Conservation (phyloP, 2,329 filamentous ascomycete genomes). For the Xenoacremonium recifei region DNA sequence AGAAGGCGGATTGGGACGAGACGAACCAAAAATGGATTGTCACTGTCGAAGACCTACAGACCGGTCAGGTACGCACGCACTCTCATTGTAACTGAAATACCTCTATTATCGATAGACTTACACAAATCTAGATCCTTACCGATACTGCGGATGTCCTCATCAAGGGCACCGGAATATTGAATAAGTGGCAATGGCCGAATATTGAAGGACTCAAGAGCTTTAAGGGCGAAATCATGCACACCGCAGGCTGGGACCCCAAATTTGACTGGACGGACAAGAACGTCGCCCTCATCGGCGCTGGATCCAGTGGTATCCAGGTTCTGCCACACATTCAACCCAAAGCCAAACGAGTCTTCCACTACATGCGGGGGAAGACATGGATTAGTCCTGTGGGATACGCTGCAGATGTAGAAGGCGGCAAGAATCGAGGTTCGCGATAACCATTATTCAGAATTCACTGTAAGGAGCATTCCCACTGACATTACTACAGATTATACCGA, state of each 20-base stretch:
- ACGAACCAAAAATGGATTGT: no score
- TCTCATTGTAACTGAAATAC: no score
- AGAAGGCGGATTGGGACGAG: constrained; percentile 5
- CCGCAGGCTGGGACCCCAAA: neutral
- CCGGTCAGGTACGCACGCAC: no score
- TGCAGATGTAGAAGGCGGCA: no score
- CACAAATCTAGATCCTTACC: no score
- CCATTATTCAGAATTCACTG: neutral
- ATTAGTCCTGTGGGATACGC: neutral
- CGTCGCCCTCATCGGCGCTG: neutral
- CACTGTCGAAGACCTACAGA: no score
- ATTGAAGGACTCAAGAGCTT: neutral
- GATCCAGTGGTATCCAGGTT: neutral
- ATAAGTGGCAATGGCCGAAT: neutral
- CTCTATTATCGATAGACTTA: no score
- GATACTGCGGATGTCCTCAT: no score
- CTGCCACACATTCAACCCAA: neutral
- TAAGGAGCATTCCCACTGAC: neutral
- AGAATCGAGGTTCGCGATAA: neutral
- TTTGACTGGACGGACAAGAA: neutral
- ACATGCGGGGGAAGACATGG: neutral
- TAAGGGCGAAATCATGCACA: neutral
- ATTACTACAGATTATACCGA: neutral
- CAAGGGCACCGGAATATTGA: neutral
- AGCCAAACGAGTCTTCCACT: neutral